phyloP scores from a whole-genome alignment of 2,329 filamentous ascomycete genomes.

The Rhynchosporium agropyri region DNA sequence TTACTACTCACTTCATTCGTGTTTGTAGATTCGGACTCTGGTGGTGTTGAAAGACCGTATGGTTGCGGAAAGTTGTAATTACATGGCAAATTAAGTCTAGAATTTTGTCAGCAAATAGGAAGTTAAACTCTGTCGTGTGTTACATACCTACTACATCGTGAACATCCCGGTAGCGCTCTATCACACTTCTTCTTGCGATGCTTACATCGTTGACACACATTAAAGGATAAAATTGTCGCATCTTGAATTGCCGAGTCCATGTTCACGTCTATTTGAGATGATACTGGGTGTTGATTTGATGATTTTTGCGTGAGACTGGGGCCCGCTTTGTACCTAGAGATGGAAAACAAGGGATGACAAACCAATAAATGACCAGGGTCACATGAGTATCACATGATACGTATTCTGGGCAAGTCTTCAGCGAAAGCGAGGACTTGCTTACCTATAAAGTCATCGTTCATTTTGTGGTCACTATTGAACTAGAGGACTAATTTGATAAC shows the following conservation, averaged over 20 bases:
- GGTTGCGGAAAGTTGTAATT: background rate
- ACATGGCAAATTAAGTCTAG: background rate
- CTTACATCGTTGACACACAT: constrained; percentile 25
- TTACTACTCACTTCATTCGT: background rate
- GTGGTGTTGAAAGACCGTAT: background rate
- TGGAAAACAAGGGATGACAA: too few relatives aligned
- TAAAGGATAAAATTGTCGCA: constrained; percentile 2
- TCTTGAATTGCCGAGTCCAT: background rate
- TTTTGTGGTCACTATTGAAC: too few relatives aligned
- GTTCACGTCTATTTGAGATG: background rate
- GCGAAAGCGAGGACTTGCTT: too few relatives aligned
- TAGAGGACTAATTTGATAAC: too few relatives aligned
- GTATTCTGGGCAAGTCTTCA: too few relatives aligned
- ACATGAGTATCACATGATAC: too few relatives aligned
- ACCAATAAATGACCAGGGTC: too few relatives aligned
- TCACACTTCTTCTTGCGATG: constrained; percentile 30
- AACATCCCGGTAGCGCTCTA: constrained; percentile 23
- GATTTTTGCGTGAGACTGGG: too few relatives aligned
- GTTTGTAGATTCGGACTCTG: background rate
- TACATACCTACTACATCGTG: constrained; percentile 25
- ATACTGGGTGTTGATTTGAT: too few relatives aligned
- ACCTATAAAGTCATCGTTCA: too few relatives aligned
- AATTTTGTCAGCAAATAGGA: background rate
- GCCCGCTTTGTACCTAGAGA: too few relatives aligned
- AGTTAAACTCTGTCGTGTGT: background rate